Conservation (phyloP, 2,329 filamentous ascomycete genomes). For the Colletotrichum liriopes region DNA sequence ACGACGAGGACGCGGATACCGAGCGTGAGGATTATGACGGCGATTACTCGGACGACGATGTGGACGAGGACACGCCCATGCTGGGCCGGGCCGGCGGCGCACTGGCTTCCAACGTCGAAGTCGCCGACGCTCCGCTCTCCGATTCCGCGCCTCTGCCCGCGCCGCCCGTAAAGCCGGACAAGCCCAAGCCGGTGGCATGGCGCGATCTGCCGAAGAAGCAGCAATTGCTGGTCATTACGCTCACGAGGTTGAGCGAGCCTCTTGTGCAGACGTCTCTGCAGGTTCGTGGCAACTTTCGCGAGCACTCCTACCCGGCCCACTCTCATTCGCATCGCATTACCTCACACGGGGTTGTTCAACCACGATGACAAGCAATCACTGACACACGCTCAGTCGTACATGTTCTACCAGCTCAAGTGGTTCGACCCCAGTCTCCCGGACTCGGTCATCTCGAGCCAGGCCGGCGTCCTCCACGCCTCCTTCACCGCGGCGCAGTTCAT, state of each 20-base stretch:
- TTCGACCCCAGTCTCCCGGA: slow-evolving; percentile 72
- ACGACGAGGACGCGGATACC: slow-evolving; percentile 28
- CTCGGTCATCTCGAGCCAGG: slow-evolving; percentile 81
- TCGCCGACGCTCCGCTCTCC: slow-evolving; percentile 20
- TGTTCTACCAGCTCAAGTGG: slow-evolving; percentile 91
- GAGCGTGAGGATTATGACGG: slow-evolving; percentile 10
- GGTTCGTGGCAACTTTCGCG: slow-evolving; percentile 44
- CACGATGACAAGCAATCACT: neutral
- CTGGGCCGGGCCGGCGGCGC: slow-evolving; percentile 8
- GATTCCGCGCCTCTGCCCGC: neutral
- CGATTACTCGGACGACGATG: slow-evolving; percentile 2
- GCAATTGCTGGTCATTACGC: slow-evolving; percentile 83
- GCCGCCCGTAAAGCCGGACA: slow-evolving; percentile 37
- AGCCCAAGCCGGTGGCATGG: slow-evolving; percentile 73
- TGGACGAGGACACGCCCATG: slow-evolving; percentile 22
- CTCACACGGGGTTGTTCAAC: neutral
- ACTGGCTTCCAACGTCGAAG: slow-evolving; percentile 17
- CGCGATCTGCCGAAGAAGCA: slow-evolving; percentile 81
- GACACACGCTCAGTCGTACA: slow-evolving; percentile 71
- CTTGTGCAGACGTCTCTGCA: slow-evolving; percentile 83
- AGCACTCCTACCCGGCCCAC: neutral
- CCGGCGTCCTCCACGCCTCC: slow-evolving; percentile 82
- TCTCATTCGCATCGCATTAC: neutral
- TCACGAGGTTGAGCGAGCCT: slow-evolving; percentile 86
- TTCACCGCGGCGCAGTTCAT: slow-evolving; percentile 88